phyloP scores from a whole-genome alignment of 345 rosid species.

The Litchi chinensis region DNA sequence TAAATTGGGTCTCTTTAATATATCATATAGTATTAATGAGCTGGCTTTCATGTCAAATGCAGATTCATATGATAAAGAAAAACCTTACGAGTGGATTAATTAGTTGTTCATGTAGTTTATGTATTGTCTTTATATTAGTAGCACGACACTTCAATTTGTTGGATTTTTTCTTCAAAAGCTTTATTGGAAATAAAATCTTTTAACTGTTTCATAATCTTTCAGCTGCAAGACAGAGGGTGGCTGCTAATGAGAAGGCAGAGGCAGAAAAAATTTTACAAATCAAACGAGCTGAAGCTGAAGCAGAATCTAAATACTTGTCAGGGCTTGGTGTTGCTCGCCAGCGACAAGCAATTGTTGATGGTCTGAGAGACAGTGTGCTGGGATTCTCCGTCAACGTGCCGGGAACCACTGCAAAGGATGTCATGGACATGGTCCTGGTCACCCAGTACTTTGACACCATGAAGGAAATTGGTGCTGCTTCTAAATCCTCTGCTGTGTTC shows the following conservation, averaged over 20 bases:
- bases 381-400: conserved; percentile 39
- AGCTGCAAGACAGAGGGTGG: conserved; percentile 44
- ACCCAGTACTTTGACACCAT: conserved; percentile 43
- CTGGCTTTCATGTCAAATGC: too few relatives aligned
- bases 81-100: too few relatives aligned
- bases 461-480: conserved; percentile 26
- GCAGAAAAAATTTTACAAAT: conserved; percentile 42
- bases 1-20: too few relatives aligned
- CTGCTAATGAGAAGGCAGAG: conserved; percentile 41
- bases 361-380: conserved; percentile 39
- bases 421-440: conserved; percentile 43
- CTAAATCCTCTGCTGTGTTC: too few relatives aligned
- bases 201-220: conserved; percentile 1
- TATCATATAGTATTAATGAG: too few relatives aligned
- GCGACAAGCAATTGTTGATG: conserved; percentile 43
- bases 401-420: conserved; percentile 43
- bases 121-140: too few relatives aligned
- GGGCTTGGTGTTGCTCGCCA: conserved; percentile 43
- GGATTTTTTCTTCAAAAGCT: background rate
- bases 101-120: too few relatives aligned
- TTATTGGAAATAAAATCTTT: background rate
- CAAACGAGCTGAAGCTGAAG: conserved; percentile 44
- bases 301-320: conserved; percentile 40
- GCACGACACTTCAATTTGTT: background rate
- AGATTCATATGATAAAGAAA: too few relatives aligned